Conservation (phyloP, 2,329 filamentous ascomycete genomes). For the Fusarium continuum region DNA sequence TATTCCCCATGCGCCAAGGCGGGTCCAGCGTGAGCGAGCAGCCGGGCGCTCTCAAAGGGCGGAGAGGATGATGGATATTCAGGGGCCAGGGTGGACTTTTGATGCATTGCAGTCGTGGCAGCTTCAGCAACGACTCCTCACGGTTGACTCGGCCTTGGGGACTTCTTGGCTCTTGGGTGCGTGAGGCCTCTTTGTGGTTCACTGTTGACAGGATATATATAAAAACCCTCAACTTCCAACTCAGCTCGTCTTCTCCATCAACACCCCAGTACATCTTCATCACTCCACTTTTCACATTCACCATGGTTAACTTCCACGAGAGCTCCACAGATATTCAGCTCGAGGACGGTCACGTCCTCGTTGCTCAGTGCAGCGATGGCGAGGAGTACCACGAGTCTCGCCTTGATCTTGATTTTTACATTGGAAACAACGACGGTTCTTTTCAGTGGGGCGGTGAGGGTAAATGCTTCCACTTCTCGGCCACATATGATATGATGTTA, state of each 20-base stretch:
- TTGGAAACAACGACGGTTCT: slow-evolving; percentile 62
- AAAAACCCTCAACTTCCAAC: not conserved
- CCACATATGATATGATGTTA: not conserved
- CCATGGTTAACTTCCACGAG: slow-evolving; percentile 56
- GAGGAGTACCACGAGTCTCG: slow-evolving; percentile 57
- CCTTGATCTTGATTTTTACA: slow-evolving; percentile 58
- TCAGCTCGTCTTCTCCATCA: not conserved
- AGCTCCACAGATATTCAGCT: slow-evolving; percentile 57
- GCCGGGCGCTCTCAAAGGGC: not conserved
- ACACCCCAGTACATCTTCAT: not conserved
- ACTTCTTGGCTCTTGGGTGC: slow-evolving; percentile 18
- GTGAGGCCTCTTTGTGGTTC: slow-evolving; percentile 29
- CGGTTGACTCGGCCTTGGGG: slow-evolving; percentile 34
- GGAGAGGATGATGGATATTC: not conserved
- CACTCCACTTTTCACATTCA: not conserved
- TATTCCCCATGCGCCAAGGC: slow-evolving; percentile 17
- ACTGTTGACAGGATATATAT: slow-evolving; percentile 2
- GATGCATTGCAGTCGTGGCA: slow-evolving; percentile 35
- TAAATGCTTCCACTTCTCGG: slow-evolving; percentile 1
- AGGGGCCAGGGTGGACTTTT: slow-evolving; percentile 17
- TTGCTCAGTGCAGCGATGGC: slow-evolving; percentile 52
- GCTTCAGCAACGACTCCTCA: slow-evolving; percentile 11
- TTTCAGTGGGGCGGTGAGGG: slow-evolving; percentile 57
- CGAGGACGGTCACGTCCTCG: slow-evolving; percentile 60
- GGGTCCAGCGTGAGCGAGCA: slow-evolving; percentile 1